A percentile compares a stretch with the other conserved stretches of the same genome.
Evolutionary conservation across 2,329 filamentous ascomycete genomes (phyloP).

Genomic region (Botryosphaeria agaves): DNA sequence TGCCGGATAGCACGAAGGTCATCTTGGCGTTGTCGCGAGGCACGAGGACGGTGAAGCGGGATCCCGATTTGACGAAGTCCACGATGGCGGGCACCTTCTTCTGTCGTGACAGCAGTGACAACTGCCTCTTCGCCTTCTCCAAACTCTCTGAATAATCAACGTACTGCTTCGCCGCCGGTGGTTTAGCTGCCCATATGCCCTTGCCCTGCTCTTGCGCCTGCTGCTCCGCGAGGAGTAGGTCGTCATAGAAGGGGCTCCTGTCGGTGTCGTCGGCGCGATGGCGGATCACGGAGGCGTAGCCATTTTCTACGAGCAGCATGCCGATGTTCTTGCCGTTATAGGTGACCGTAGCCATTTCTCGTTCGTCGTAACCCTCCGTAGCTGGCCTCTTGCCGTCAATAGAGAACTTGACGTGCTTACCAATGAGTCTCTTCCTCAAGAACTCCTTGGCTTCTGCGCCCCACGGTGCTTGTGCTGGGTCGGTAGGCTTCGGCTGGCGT

Average conservation of each 20-base stretch:
- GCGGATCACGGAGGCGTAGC: slow-evolving; percentile 84
- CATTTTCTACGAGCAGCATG: slow-evolving; percentile 71
- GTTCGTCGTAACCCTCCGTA: slow-evolving; percentile 78
- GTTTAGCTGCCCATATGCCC: slow-evolving; percentile 89
- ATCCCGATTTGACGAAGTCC: slow-evolving; percentile 95
- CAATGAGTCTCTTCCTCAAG: slow-evolving; percentile 80
- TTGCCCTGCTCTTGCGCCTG: slow-evolving; percentile 71
- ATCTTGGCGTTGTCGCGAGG: slow-evolving; percentile 88
- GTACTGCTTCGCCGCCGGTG: slow-evolving; percentile 66
- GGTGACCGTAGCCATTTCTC: slow-evolving; percentile 80
- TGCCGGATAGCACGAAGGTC: slow-evolving; percentile 84
- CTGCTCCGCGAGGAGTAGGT: slow-evolving; percentile 64
- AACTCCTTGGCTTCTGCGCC: slow-evolving; percentile 92
- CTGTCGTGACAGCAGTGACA: slow-evolving; percentile 73
- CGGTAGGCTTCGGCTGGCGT: slow-evolving; percentile 76
- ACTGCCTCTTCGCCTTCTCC: slow-evolving; percentile 90
- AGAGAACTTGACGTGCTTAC: slow-evolving; percentile 80
- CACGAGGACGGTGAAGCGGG: slow-evolving; percentile 79
- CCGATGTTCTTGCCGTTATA: slow-evolving; percentile 77
- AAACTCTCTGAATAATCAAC: slow-evolving; percentile 81
- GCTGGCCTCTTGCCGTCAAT: slow-evolving; percentile 86
- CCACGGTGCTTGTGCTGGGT: slow-evolving; percentile 77
- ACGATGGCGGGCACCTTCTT: slow-evolving; percentile 86
- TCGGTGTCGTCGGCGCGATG: slow-evolving; percentile 92
- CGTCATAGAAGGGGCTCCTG: slow-evolving; percentile 84